A percentile compares a stretch with the other conserved stretches of the same genome.
phyloP scores from a whole-genome alignment of 2,329 filamentous ascomycete genomes.

The Calcarisporium arbuscula region DNA sequence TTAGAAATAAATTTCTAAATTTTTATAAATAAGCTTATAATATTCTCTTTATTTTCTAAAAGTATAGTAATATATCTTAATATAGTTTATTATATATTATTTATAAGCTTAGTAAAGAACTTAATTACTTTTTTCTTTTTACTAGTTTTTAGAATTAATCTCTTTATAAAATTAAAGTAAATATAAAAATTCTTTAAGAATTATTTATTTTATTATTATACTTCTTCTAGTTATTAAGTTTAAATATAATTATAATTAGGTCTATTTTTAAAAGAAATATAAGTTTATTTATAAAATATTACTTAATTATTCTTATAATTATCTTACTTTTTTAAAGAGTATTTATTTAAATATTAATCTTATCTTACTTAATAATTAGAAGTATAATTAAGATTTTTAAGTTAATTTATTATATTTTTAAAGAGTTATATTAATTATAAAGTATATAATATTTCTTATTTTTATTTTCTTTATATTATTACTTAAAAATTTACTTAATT shows the following conservation, averaged over 20 bases:
- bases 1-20: neutral
- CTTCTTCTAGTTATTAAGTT: too few species aligned
- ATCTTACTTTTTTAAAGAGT: neutral
- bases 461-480: neutral
- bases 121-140: neutral
- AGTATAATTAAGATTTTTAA: conserved; percentile 1
- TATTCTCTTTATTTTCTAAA: too few species aligned
- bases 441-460: neutral
- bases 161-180: too few species aligned
- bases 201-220: neutral
- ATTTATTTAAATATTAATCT: neutral
- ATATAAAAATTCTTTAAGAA: neutral
- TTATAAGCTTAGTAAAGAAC: neutral
- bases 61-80: neutral
- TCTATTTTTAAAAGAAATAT: neutral
- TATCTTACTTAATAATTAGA: neutral
- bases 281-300: neutral
- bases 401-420: conserved; percentile 2
- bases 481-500: neutral
- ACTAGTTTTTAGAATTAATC: too few species aligned
- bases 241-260: too few species aligned
- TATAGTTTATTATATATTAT: neutral
- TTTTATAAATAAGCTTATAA: neutral
- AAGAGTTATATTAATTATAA: neutral
- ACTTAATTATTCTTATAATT: neutral